Base-by-base conservation (phyloP, 805 yeast species). In the Zygotorulaspora chibaensis region DNA sequence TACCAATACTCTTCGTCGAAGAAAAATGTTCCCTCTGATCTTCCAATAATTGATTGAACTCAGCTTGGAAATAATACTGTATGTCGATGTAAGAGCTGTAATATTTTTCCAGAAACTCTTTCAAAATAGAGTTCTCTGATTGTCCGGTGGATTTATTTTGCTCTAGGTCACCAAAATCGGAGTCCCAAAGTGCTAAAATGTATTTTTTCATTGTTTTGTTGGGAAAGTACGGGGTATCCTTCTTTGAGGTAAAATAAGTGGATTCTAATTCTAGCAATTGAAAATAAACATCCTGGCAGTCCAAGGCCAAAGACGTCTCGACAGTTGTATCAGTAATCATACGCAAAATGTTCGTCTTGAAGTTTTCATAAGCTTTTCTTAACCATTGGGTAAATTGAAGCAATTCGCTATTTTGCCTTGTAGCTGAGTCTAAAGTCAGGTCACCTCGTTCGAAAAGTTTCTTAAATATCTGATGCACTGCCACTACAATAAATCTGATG, bases 81-180 rank as follows among this genome's bases (percentile, higher is more conserved):
- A 91, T 66, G 62, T 91, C 99, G 71, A 86, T 86, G 62, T 76
- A 78, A 54, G 73, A 72, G 26, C 58, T 57, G 57, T 82, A 82
- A 49, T 76, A 80, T 23, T 68, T 69, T 17, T 74, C 79, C 25
- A 72, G 56, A 57, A 85, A 86, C 59, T 84, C 87, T 40, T 71
- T 61, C 12, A 79, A 48, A 10, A 76, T 61, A 42, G 76, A 72
- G 57, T 73, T 75, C 12, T 74, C 73, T 1, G 66, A 61, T 36
- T 58, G 56, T 2, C 67, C 67, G 28, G 72, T 67, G 0, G 79
- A 65, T 9, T 75, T 77, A 57, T 80, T 82, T 2, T 63, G 57
- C 20, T 72, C 63, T 5, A 70, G 55, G 3, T 68, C 67, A 6
- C 75, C 73, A 36, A 70, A 61, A 8, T 54, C 38, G 0, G 71